These are phyloP conservation scores for Pseudoscleropodium purum DNA, from an alignment of 225 moss, liverwort and hornwort genomes.

Conservation along the genomic window DNA sequence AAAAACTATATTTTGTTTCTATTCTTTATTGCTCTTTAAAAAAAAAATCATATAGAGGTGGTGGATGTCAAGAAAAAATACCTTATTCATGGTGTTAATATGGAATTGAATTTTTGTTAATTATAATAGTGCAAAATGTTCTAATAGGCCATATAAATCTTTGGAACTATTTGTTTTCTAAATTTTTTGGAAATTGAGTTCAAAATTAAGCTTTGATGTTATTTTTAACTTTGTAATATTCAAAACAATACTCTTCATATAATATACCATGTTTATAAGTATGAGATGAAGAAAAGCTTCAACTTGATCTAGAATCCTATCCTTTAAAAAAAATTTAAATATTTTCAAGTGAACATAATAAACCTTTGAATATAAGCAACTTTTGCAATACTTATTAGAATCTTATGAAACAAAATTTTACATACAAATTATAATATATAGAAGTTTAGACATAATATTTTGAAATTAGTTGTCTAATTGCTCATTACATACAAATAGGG, in stretches of 20 bases:
- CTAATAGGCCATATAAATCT: neutral
- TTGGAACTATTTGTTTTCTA: neutral
- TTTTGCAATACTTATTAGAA: neutral
- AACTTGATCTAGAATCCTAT: neutral
- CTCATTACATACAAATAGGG: neutral
- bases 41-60: neutral
- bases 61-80: neutral
- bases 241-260: neutral
- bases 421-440: neutral
- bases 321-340: neutral
- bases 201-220: neutral
- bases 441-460: neutral
- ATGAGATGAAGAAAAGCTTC: neutral
- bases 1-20: fast-evolving
- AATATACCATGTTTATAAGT: neutral
- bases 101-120: neutral
- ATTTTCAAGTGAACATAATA: fast-evolving
- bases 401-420: neutral
- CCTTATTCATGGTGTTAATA: neutral
- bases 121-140: neutral
- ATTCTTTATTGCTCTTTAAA: neutral
- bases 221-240: neutral
- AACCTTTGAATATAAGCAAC: neutral
- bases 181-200: neutral
- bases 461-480: neutral